phyloP scores from a whole-genome alignment of 2,329 filamentous ascomycete species.

The Monosporascus sp. region DNA sequence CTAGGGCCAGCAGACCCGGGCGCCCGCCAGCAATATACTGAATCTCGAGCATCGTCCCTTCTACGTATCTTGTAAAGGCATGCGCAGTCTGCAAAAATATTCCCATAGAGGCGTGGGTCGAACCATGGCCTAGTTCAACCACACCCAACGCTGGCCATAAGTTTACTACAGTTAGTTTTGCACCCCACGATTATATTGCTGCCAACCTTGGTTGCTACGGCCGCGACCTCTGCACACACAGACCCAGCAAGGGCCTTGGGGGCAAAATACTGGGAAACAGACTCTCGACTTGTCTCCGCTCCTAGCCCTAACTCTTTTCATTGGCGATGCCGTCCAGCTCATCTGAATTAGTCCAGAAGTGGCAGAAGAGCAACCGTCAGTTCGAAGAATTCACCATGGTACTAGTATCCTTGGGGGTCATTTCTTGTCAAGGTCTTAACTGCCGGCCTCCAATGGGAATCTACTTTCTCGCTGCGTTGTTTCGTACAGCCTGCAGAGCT shows the following conservation, averaged over 20 bases:
- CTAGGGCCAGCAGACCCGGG: background rate
- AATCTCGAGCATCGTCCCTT: slow-evolving; percentile 1
- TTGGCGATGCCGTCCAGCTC: background rate
- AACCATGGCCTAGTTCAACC: slow-evolving; percentile 25
- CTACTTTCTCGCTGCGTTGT: background rate
- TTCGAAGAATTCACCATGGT: background rate
- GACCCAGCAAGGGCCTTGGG: slow-evolving; percentile 11
- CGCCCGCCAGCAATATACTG: background rate
- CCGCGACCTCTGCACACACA: slow-evolving; percentile 17
- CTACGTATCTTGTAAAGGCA: slow-evolving; percentile 22
- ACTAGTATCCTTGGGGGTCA: background rate
- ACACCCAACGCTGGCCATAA: slow-evolving; percentile 20
- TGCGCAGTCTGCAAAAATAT: slow-evolving; percentile 22
- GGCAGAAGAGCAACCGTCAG: background rate
- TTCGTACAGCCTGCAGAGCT: slow-evolving; percentile 6
- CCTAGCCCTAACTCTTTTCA: background rate
- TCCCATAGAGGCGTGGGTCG: slow-evolving; percentile 26
- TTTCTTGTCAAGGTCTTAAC: background rate
- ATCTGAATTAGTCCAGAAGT: background rate
- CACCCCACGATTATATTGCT: slow-evolving; percentile 25
- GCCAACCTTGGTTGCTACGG: slow-evolving; percentile 24
- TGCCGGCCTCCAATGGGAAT: slow-evolving; percentile 12
- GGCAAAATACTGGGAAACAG: background rate
- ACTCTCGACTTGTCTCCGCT: background rate
- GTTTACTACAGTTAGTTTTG: slow-evolving; percentile 15